Conservation (phyloP, 2,329 filamentous ascomycete species). For the Nothophoma quercina region DNA sequence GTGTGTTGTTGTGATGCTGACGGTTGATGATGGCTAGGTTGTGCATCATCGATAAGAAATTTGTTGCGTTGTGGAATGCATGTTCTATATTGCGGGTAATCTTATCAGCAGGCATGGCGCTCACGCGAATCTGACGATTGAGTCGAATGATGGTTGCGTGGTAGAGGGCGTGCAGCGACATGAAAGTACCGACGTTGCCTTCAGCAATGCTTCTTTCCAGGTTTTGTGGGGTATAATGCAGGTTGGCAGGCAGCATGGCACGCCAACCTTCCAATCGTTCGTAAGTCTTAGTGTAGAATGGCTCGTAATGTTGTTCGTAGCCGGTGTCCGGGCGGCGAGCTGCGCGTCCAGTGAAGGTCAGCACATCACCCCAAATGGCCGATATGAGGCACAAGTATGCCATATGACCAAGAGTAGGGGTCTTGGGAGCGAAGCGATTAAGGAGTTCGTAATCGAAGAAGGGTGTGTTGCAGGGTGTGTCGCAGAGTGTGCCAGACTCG, state of each 20-base stretch:
- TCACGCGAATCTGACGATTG: constrained; percentile 62
- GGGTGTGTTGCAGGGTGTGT: constrained; percentile 63
- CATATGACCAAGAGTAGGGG: constrained; percentile 58
- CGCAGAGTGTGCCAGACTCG: constrained; percentile 65
- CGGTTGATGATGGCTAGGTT: constrained; percentile 36
- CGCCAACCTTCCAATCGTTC: constrained; percentile 67
- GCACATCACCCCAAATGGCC: constrained; percentile 71
- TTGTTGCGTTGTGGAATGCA: constrained; percentile 37
- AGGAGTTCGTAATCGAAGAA: constrained; percentile 65
- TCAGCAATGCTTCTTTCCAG: constrained; percentile 63
- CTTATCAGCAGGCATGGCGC: constrained; percentile 36
- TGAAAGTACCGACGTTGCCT: constrained; percentile 65
- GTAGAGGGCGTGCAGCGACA: constrained; percentile 73
- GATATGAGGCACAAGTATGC: constrained; percentile 69
- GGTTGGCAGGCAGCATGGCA: constrained; percentile 61
- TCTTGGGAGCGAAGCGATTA: constrained; percentile 39
- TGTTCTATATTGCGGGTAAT: constrained; percentile 43
- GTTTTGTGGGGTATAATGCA: constrained; percentile 65
- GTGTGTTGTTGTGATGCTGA: constrained; percentile 35
- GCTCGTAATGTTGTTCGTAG: constrained; percentile 58
- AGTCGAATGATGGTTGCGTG: constrained; percentile 70
- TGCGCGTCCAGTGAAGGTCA: constrained; percentile 65
- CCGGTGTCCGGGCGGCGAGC: constrained; percentile 53
- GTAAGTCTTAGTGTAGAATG: constrained; percentile 61
- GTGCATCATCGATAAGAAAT: constrained; percentile 46